Evolutionary conservation across 768 basidiomycete genomes (phyloP), one percentile per base, ranked within the genome.

Genomic region (Cyathus striatus): DNA sequence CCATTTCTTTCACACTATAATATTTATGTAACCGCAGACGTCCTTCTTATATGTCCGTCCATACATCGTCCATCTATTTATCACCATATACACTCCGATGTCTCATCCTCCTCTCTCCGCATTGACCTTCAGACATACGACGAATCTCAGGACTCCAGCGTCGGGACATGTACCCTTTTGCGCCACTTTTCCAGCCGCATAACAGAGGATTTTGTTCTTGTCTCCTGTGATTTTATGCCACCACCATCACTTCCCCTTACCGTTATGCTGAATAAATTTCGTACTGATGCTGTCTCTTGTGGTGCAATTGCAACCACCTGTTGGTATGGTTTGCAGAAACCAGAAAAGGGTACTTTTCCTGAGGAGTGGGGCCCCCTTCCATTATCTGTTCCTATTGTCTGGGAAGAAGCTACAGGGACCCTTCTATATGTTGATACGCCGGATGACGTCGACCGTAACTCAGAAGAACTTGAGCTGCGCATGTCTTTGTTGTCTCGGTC

Each of bases 171-270:
- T 48, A 70, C 78, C 17, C 70, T 94, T 20, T 73, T 95, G 45
- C 76, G 80, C 40, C 79, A 90, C 56, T 90, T 93, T 60, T 73
- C 87, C 7, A 66, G 58, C 38, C 81, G 82, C 38, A 92, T 94
- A 48, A 72, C 76, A 48, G 80, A 80, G 46, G 94, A 96, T 61
- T 94, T 96, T 60, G 77, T 96, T 30, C 62, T 97, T 18, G 75
- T 97, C 2, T 86, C 94, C 5, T 96, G 92, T 56, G 94, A 97
- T 60, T 89, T 96, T 39, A 74, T 92, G 17, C 83, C 92, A 6
- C 85, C 92, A 0, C 67, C 82, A 0, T 65, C 77, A 0, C 71
- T 96, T n/a, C 69, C 83, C 4, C 73, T 97, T 5, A 73, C 74
- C 23, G 65, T 64, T 0, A 64, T 96, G 1, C 68, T 96, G 34